These are phyloP conservation scores for Alternaria sp. DNA, from an alignment of 2,329 filamentous ascomycete genomes.

Conservation along the genomic window DNA sequence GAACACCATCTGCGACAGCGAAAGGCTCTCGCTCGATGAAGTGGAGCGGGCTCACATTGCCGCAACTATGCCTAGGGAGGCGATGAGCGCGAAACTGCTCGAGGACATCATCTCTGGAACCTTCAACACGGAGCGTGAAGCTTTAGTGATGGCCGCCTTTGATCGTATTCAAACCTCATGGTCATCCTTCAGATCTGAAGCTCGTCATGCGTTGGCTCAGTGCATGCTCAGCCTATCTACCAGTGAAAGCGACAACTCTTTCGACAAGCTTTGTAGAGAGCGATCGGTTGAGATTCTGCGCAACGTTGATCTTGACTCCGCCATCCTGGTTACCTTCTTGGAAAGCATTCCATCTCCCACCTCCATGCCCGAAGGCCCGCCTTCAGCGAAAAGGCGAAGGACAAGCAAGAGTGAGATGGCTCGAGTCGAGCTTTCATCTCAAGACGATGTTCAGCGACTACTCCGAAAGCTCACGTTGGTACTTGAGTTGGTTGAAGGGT, in stretches of 20 bases:
- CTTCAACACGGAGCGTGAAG: slow-evolving; percentile 53
- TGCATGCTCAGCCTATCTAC: slow-evolving; percentile 69
- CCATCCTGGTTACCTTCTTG: slow-evolving; percentile 74
- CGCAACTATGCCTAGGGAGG: slow-evolving; percentile 62
- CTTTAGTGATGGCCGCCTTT: slow-evolving; percentile 71
- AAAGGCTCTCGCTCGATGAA: slow-evolving; percentile 56
- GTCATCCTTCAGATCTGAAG: slow-evolving; percentile 71
- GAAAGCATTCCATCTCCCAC: slow-evolving; percentile 76
- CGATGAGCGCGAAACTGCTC: slow-evolving; percentile 63
- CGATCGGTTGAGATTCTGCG: slow-evolving; percentile 73
- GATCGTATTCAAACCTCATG: slow-evolving; percentile 74
- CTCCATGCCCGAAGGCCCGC: slow-evolving; percentile 73
- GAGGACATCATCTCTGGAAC: slow-evolving; percentile 58
- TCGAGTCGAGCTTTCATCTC: slow-evolving; percentile 66
- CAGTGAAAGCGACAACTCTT: slow-evolving; percentile 39
- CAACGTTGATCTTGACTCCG: slow-evolving; percentile 74
- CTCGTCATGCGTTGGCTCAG: slow-evolving; percentile 65
- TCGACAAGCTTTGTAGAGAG: slow-evolving; percentile 56
- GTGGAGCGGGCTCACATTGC: slow-evolving; percentile 61
- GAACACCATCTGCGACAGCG: slow-evolving; percentile 55
- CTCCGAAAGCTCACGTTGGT: slow-evolving; percentile 84
- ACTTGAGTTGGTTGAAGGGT: slow-evolving; percentile 84
- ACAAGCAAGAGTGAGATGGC: slow-evolving; percentile 75
- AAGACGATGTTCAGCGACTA: slow-evolving; percentile 69
- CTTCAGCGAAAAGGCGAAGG: slow-evolving; percentile 78